phyloP scores from a whole-genome alignment of 495 filamentous ascomycete species.

The Aspergillus baeticus region DNA sequence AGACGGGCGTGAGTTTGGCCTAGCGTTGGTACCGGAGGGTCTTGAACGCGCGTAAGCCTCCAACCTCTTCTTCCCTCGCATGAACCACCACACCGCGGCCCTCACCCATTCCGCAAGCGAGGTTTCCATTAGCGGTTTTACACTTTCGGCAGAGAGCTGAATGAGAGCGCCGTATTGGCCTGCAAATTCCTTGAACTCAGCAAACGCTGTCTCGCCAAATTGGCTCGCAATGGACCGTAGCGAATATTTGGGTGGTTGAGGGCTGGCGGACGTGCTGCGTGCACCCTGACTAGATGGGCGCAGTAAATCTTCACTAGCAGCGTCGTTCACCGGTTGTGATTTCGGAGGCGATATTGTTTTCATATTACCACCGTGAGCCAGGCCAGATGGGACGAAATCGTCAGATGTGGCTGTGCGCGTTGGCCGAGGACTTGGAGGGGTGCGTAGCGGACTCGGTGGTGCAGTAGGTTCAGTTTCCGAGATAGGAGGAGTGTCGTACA shows the following conservation, averaged over 20 bases:
- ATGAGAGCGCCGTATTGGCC: constrained; percentile 68
- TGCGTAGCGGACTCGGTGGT: constrained; percentile 23
- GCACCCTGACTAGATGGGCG: constrained; percentile 24
- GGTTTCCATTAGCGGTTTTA: constrained; percentile 59
- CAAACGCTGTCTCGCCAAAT: constrained; percentile 61
- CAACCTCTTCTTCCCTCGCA: constrained; percentile 69
- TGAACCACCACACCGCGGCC: constrained; percentile 83
- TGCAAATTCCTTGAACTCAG: constrained; percentile 64
- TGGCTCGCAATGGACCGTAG: constrained; percentile 40
- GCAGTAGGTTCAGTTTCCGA: constrained; percentile 25
- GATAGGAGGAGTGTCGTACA: constrained; percentile 31
- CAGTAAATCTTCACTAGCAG: constrained; percentile 2
- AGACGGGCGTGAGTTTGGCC: constrained; percentile 19
- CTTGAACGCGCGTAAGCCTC: constrained; percentile 67
- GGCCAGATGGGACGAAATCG: constrained; percentile 18
- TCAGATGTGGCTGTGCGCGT: constrained; percentile 3
- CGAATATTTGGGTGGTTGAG: constrained; percentile 41
- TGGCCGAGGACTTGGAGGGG: constrained; percentile 14
- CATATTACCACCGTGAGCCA: constrained; percentile 20
- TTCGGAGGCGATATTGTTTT: constrained; percentile 19
- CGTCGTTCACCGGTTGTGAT: constrained; percentile 7
- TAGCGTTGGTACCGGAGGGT: constrained; percentile 39
- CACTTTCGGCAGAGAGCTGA: constrained; percentile 65
- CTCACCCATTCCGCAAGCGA: constrained; percentile 64
- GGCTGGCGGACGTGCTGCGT: constrained; percentile 23